Base-by-base conservation (phyloP, 345 rosid genomes). In the Salix koriyanagi region DNA sequence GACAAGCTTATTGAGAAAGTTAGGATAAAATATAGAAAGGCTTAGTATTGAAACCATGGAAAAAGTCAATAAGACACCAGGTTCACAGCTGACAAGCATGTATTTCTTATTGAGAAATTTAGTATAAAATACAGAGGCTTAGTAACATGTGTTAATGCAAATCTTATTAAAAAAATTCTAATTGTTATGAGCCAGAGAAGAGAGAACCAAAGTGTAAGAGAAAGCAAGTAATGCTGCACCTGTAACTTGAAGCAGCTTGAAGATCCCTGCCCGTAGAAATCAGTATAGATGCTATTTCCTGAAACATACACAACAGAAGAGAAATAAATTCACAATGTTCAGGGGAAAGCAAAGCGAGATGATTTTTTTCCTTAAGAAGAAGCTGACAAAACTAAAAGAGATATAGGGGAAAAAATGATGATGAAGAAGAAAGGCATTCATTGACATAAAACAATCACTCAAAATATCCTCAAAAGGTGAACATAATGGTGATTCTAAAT, bases 201-300 rank as follows among this genome's bases (percentile, higher is more conserved):
- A 32, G 18, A 26, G 65, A 32, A 64, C 42, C 42, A 44, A 69
- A 62, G 39, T 65, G 70, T 26, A 50, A 37, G 19, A 72, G 44
- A 69, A 41, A 64, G 41, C 5, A 79, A 70, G 54, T 56, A 28
- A 62, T 78, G 58, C 69, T 82, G 72, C 65, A 90, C 97, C 95
- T 89, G 88, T 75, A 87, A 83, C 19, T 77, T 60, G 78, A 92
- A 87, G 82, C 71, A 80, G 80, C 84, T 70, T 74, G 83, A 80
- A 84, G 87, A 76, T 48, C 77, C 86, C 23, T 70, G 80, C 65
- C 79, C 61, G 65, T 75, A 69, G 18, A 82, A 75, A 36, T 82
- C 73, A 75, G 85, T 75, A 78, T 79, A 7, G 65, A 60, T 60
- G 67, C 65, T 73, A 50, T 70, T 67, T 56, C 87, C 91, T 88